These are phyloP conservation scores for Gossypium laxum DNA, from an alignment of 441 rosid species.

Conservation along the genomic window DNA sequence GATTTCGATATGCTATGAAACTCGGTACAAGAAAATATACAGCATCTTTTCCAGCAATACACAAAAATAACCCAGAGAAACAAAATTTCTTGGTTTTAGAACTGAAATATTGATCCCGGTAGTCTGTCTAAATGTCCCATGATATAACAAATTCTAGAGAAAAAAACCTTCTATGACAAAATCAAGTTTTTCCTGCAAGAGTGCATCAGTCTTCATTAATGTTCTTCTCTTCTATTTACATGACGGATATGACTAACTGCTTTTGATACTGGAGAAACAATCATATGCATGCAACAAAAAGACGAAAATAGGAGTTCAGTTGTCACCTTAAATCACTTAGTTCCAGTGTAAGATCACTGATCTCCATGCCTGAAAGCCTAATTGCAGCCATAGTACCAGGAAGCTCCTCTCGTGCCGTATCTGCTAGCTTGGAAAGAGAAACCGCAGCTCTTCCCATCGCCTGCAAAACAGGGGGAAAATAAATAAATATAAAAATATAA, in stretches of 20 bases:
- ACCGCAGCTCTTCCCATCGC: constrained; percentile 79
- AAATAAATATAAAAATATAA: neutral
- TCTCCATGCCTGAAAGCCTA: constrained; percentile 93
- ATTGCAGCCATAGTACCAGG: constrained; percentile 91
- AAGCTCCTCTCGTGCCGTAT: constrained; percentile 76
- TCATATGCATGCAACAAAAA: neutral
- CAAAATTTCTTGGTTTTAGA: neutral
- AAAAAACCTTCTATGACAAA: neutral
- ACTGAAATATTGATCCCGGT: neutral
- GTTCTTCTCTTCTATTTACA: neutral
- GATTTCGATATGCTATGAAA: neutral
- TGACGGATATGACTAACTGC: neutral
- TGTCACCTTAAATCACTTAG: constrained; percentile 73
- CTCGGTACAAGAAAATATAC: neutral
- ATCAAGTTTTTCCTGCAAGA: neutral
- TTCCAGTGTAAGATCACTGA: constrained; percentile 89
- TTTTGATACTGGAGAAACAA: neutral
- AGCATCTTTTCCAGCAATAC: neutral
- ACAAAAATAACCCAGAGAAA: neutral
- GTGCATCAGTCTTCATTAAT: neutral
- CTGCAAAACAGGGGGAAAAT: constrained; percentile 24
- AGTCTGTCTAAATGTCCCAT: neutral
- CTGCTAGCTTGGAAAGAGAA: constrained; percentile 80
- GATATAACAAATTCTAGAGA: neutral
- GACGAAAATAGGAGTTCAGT: constrained; percentile 1